Evolutionary conservation across 2,329 filamentous ascomycete species (phyloP).

Genomic region (Ilyonectria sp.): DNA sequence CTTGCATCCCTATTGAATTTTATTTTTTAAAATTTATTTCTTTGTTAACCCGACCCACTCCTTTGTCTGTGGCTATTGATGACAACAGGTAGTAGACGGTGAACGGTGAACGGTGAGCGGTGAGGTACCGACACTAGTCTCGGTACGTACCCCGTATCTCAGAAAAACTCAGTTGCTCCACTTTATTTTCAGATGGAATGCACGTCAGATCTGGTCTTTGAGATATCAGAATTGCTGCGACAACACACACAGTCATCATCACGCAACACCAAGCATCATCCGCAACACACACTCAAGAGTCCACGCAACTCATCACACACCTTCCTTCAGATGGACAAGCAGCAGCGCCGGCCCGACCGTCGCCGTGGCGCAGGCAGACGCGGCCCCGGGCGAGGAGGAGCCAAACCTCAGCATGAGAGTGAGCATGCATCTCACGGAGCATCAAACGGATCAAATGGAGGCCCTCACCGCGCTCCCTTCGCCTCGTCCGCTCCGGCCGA

Average conservation of each 20-base stretch:
- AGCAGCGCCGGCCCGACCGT: slow-evolving; percentile 9
- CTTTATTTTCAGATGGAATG: background rate
- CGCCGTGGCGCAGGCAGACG: slow-evolving; percentile 6
- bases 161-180: background rate
- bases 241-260: background rate
- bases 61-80: background rate
- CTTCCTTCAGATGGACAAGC: slow-evolving; percentile 6
- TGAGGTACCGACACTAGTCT: background rate
- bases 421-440: background rate
- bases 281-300: background rate
- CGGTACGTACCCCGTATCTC: background rate
- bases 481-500: background rate
- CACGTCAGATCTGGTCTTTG: background rate
- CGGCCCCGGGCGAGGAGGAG: background rate
- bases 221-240: background rate
- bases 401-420: background rate
- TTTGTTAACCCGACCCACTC: background rate
- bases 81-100: background rate
- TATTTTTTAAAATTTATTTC: too few species aligned
- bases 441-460: background rate
- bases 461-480: background rate
- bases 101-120: background rate
- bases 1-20: too few species aligned
- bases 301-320: background rate
- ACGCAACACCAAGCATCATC: background rate